Percentiles rank a stretch among this genome's conserved stretches.
Conservation (phyloP, 2,329 filamentous ascomycete species). For the Diaporthe aspalathi region DNA sequence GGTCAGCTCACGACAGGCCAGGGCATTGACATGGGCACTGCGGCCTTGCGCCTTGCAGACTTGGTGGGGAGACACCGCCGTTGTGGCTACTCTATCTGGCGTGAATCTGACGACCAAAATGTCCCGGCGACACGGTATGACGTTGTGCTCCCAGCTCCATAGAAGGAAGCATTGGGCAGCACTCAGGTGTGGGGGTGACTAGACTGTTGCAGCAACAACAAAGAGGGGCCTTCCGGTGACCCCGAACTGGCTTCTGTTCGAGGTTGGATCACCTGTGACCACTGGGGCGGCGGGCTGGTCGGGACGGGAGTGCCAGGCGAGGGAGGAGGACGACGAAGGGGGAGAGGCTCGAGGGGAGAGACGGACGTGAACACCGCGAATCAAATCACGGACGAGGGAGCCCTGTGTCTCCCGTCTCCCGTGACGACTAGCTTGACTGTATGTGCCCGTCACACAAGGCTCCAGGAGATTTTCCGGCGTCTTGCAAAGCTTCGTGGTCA, state of each 20-base stretch:
- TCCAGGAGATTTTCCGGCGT: background rate
- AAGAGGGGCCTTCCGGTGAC: background rate
- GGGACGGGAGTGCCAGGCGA: constrained; percentile 3
- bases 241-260: constrained; percentile 12
- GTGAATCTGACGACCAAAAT: background rate
- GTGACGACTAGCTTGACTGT: constrained; percentile 11
- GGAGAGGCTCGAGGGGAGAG: background rate
- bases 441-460: constrained; percentile 18
- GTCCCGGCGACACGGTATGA: constrained; percentile 20
- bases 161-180: constrained; percentile 23
- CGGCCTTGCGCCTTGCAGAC: constrained; percentile 6
- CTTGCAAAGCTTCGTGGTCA: background rate
- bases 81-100: constrained; percentile 15
- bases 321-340: background rate
- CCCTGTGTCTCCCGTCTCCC: constrained; percentile 8
- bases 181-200: constrained; percentile 13
- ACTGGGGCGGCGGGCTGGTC: constrained; percentile 11
- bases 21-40: constrained; percentile 1
- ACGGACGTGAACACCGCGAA: background rate
- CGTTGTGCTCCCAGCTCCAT: constrained; percentile 26
- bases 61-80: constrained; percentile 28
- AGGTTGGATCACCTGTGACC: constrained; percentile 10
- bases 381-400: constrained; percentile 10
- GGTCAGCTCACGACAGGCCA: background rate
- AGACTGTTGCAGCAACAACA: constrained; percentile 8